Conservation (phyloP, 1,284 basidiomycete species). For the Ustilago curta region DNA sequence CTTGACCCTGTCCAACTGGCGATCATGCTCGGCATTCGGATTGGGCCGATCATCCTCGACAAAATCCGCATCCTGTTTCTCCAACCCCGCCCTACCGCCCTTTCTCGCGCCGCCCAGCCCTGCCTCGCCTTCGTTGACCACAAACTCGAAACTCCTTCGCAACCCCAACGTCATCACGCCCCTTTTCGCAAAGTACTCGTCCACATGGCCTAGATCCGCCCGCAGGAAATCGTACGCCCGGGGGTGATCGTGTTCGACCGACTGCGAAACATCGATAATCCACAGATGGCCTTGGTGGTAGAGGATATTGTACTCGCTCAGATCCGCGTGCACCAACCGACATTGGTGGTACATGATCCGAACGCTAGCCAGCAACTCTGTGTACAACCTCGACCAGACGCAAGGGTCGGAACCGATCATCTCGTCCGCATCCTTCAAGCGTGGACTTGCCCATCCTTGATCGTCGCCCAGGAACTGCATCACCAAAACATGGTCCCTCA, state of each 20-base stretch:
- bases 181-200: slow-evolving; percentile 84
- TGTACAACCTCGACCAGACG: slow-evolving; percentile 74
- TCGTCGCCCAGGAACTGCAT: slow-evolving; percentile 87
- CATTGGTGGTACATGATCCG: slow-evolving; percentile 89
- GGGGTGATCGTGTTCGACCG: slow-evolving; percentile 98
- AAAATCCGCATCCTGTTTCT: slow-evolving; percentile 52
- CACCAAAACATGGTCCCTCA: slow-evolving; percentile 94
- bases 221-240: slow-evolving; percentile 87
- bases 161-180: slow-evolving; percentile 83
- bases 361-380: slow-evolving; percentile 82
- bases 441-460: slow-evolving; percentile 64
- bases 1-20: slow-evolving; percentile 2
- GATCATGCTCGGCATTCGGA: slow-evolving; percentile 30
- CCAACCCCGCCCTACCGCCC: slow-evolving; percentile 56
- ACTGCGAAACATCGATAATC: slow-evolving; percentile 98
- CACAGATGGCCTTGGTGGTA: slow-evolving; percentile 78
- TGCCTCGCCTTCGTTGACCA: slow-evolving; percentile 36
- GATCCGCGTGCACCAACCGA: slow-evolving; percentile 94
- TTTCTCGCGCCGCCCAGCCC: slow-evolving; percentile 17
- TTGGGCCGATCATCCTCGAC: slow-evolving; percentile 24
- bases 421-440: slow-evolving; percentile 64
- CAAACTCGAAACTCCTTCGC: slow-evolving; percentile 80
- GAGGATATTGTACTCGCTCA: slow-evolving; percentile 98
- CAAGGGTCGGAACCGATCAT: slow-evolving; percentile 43
- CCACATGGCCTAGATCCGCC: slow-evolving; percentile 89